Base-by-base conservation (phyloP, 495 filamentous ascomycete genomes). In the Penicillium verhagenii region DNA sequence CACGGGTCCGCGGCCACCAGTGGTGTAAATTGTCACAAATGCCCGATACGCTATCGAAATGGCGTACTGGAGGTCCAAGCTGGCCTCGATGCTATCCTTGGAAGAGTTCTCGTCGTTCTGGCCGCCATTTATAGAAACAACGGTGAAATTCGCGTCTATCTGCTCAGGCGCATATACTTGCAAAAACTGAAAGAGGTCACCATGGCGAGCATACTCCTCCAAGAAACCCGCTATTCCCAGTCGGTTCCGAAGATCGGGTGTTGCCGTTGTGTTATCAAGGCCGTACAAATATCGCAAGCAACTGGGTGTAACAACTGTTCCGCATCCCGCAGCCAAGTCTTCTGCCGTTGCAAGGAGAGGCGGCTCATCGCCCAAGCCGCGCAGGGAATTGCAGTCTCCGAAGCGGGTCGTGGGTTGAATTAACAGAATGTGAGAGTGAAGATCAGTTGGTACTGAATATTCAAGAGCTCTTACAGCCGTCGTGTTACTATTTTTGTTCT, bases 201-300 rank as follows among this genome's bases (percentile, higher is more conserved):
- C 57, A 46, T 83, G 78, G 23, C 81, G 80, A 52, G 84, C 85
- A 60, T 79, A 86, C 59, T 91, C 79, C 37, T 86, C 82, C 1
- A 90, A 67, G 58, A 82, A 94, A 1, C 88, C 87, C 29, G 81
- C 86, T 39, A 94, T 79, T 9, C 86, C 88, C 14, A 91, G 68
- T 50, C 70, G 69, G 48, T 81, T 82, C 24, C 69, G 65, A 50
- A 55, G 48, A 46, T 76, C 69, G 6, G 69, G 65, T 37, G 37
- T 61, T 21, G 69, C 66, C 0, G 58, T 57, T 37, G 66, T 82
- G 46, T 81, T 79, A 18, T 72, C 71, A 10, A 87, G 66, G 20
- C 79, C 79, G 64, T 89, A 89, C 25, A 90, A 61, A 19, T 76
- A 69, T 21, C 75, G 74, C 18, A 90, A 74, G 49, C 86, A 89